These are phyloP conservation scores for Rhynchosporium secalis DNA, from an alignment of 2,329 filamentous ascomycete species.

Conservation along the genomic window DNA sequence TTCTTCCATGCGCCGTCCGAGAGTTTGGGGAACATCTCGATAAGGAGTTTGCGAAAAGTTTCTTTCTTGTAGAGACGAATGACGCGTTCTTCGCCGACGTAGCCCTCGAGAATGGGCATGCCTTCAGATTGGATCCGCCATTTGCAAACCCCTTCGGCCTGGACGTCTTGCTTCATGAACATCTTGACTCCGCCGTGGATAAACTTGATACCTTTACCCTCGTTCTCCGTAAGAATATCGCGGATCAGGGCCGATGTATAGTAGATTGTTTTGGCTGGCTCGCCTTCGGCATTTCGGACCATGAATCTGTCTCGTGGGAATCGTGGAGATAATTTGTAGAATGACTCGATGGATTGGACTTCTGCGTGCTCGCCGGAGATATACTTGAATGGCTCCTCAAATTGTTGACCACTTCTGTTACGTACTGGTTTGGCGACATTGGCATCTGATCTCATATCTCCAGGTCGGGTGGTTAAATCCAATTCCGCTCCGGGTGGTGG, in stretches of 20 bases:
- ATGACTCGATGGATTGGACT: constrained; percentile 73
- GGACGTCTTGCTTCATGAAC: constrained; percentile 97
- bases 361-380: constrained; percentile 73
- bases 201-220: constrained; percentile 89
- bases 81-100: constrained; percentile 77
- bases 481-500: constrained; percentile 39
- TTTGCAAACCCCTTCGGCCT: constrained; percentile 79
- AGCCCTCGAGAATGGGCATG: constrained; percentile 85
- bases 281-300: constrained; percentile 88
- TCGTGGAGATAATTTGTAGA: constrained; percentile 79
- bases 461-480: constrained; percentile 34
- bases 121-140: constrained; percentile 98
- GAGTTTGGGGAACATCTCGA: constrained; percentile 96
- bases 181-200: constrained; percentile 97
- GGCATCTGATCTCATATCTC: constrained; percentile 29
- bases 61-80: constrained; percentile 74
- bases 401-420: constrained; percentile 47
- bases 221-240: constrained; percentile 83
- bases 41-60: constrained; percentile 78
- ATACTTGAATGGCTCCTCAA: constrained; percentile 95
- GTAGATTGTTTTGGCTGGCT: constrained; percentile 93
- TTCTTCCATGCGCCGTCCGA: constrained; percentile 70
- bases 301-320: constrained; percentile 93
- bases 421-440: constrained; percentile 25
- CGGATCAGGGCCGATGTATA: constrained; percentile 85